phyloP scores from a whole-genome alignment of 2,329 filamentous ascomycete genomes.

The Fusarium nodosum region DNA sequence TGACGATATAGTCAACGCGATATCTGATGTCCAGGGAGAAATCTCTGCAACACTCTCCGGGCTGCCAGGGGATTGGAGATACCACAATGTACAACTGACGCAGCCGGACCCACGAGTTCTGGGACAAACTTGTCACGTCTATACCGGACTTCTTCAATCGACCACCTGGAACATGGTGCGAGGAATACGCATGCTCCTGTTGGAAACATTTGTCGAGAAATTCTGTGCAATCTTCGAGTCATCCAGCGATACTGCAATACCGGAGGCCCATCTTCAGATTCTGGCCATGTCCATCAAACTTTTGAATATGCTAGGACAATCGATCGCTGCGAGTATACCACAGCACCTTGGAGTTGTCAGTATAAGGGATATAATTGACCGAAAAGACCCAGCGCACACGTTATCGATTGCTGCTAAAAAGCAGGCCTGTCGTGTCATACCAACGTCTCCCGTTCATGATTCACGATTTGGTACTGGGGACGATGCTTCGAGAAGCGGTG shows the following conservation, averaged over 20 bases:
- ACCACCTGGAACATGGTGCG: slow-evolving; percentile 64
- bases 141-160: slow-evolving; percentile 60
- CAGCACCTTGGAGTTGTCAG: slow-evolving; percentile 65
- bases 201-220: slow-evolving; percentile 63
- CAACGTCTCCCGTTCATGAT: slow-evolving; percentile 40
- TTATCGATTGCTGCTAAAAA: slow-evolving; percentile 51
- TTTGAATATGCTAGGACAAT: slow-evolving; percentile 58
- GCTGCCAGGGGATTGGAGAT: slow-evolving; percentile 59
- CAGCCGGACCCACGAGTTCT: slow-evolving; percentile 59
- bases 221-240: slow-evolving; percentile 50
- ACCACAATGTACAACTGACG: slow-evolving; percentile 57
- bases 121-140: slow-evolving; percentile 60
- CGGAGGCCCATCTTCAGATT: slow-evolving; percentile 53
- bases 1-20: slow-evolving; percentile 54
- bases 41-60: slow-evolving; percentile 57
- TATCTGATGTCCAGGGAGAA: slow-evolving; percentile 59
- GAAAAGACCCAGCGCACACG: slow-evolving; percentile 31
- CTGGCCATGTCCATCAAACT: slow-evolving; percentile 56
- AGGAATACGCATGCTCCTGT: slow-evolving; percentile 61
- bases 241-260: slow-evolving; percentile 43
- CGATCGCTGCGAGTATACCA: slow-evolving; percentile 62
- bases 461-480: slow-evolving; percentile 41
- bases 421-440: slow-evolving; percentile 51
- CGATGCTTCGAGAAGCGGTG: slow-evolving; percentile 21
- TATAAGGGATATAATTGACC: slow-evolving; percentile 54